Conservation (phyloP, 2,329 filamentous ascomycete species). For the Didymellaceae sp. region DNA sequence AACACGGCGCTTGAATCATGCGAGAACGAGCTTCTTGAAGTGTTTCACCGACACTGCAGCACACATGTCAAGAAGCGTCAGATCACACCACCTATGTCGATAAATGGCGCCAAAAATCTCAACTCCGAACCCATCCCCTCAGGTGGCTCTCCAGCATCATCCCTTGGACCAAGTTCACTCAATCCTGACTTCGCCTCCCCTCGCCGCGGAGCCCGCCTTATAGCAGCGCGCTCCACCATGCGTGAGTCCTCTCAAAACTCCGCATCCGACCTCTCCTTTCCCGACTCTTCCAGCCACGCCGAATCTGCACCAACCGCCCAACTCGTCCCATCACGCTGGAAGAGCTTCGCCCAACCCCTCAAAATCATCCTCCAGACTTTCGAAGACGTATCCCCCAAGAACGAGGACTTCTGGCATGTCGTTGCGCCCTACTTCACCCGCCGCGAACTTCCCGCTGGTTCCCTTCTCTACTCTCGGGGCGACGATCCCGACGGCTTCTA, state of each 20-base stretch:
- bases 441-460: constrained; percentile 71
- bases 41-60: constrained; percentile 56
- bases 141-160: constrained; percentile 33
- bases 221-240: constrained; percentile 78
- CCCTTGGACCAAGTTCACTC: constrained; percentile 39
- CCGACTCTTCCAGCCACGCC: constrained; percentile 18
- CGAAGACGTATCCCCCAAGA: constrained; percentile 80
- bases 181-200: constrained; percentile 76
- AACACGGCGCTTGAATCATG: constrained; percentile 94
- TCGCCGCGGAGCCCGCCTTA: constrained; percentile 75
- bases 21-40: constrained; percentile 88
- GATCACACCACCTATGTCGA: constrained; percentile 45
- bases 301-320: constrained; percentile 16
- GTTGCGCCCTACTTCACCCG: constrained; percentile 76
- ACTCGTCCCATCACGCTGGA: constrained; percentile 67
- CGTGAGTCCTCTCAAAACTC: constrained; percentile 54
- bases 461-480: constrained; percentile 78
- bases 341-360: constrained; percentile 86
- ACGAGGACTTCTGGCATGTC: constrained; percentile 95
- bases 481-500: constrained; percentile 84
- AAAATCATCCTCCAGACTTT: constrained; percentile 96
- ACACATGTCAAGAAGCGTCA: constrained; percentile 47
- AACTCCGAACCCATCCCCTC: constrained; percentile 22
- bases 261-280: constrained; percentile 20
- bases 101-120: constrained; percentile 26